phyloP scores from a whole-genome alignment of 1,284 basidiomycete species.

The Porodaedalea pini region DNA sequence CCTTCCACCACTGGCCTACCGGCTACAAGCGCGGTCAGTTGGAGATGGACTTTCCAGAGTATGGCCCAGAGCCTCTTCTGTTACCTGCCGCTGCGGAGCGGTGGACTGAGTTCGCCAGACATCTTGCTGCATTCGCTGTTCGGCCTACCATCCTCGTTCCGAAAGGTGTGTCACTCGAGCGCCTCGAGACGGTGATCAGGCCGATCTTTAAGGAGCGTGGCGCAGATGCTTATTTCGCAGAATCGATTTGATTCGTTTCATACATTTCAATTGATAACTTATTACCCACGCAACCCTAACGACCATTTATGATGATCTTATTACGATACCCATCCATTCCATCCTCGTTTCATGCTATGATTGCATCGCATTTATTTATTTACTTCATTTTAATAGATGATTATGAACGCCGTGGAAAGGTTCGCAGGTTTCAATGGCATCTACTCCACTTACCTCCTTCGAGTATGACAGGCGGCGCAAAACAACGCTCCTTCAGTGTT shows the following conservation, averaged over 20 bases:
- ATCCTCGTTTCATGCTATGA: neutral
- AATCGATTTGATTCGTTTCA: neutral
- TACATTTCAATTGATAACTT: neutral
- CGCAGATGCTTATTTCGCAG: constrained; percentile 1
- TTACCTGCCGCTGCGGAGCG: neutral
- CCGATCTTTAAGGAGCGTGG: constrained; percentile 1
- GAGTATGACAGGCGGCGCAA: no score
- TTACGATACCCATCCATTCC: no score
- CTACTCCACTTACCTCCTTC: neutral
- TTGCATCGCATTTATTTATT: neutral
- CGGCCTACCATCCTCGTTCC: constrained; percentile 10
- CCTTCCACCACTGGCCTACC: constrained; percentile 10
- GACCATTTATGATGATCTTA: no score
- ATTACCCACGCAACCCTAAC: no score
- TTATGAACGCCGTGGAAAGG: no score
- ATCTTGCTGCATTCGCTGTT: constrained; percentile 3
- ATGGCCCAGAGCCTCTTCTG: neutral
- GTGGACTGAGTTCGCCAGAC: constrained; percentile 8
- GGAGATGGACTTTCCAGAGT: neutral
- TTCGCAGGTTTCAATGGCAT: no score
- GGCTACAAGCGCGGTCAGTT: constrained; percentile 3
- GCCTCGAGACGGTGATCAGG: neutral
- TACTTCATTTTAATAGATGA: neutral
- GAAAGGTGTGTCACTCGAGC: neutral
- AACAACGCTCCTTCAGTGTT: no score